Evolutionary conservation across 2,329 filamentous ascomycete species (phyloP).

Genomic region (Aspergillus sp.): DNA sequence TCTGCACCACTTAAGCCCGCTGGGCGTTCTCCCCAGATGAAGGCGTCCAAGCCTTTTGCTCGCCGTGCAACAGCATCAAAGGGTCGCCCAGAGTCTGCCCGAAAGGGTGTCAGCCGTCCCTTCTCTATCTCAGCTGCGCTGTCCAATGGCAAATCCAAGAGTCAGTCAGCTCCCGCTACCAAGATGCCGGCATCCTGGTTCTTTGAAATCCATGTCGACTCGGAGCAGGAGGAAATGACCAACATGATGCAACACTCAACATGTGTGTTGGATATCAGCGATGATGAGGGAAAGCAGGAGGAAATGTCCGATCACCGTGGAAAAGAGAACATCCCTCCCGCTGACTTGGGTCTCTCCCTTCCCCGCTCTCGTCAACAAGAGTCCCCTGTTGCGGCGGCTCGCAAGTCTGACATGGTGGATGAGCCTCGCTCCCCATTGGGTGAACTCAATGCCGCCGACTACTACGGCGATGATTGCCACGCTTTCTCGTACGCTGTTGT

Average conservation of each 20-base stretch:
- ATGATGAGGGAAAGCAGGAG: constrained; percentile 68
- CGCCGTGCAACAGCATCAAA: constrained; percentile 66
- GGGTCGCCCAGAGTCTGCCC: constrained; percentile 67
- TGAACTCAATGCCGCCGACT: constrained; percentile 67
- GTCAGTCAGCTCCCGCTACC: constrained; percentile 49
- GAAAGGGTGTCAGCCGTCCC: constrained; percentile 53
- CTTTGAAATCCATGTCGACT: constrained; percentile 94
- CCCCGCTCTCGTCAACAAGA: constrained; percentile 38
- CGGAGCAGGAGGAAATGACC: constrained; percentile 83
- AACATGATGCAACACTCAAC: constrained; percentile 92
- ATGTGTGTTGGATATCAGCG: constrained; percentile 81
- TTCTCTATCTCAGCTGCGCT: constrained; percentile 82
- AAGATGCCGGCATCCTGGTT: constrained; percentile 62
- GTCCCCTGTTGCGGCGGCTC: constrained; percentile 25
- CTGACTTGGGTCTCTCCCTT: constrained; percentile 59
- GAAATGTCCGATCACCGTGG: constrained; percentile 54
- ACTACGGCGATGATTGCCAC: constrained; percentile 66
- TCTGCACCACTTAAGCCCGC: constrained; percentile 67
- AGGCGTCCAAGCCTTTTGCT: constrained; percentile 67
- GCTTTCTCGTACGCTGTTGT: constrained; percentile 62
- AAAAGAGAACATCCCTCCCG: constrained; percentile 91
- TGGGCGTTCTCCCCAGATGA: constrained; percentile 75
- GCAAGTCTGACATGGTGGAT: constrained; percentile 58
- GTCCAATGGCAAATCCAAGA: constrained; percentile 53
- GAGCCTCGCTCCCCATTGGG: constrained; percentile 67